These are phyloP conservation scores for Bruguiera hainesii DNA, from an alignment of 441 rosid genomes.

Conservation along the genomic window DNA sequence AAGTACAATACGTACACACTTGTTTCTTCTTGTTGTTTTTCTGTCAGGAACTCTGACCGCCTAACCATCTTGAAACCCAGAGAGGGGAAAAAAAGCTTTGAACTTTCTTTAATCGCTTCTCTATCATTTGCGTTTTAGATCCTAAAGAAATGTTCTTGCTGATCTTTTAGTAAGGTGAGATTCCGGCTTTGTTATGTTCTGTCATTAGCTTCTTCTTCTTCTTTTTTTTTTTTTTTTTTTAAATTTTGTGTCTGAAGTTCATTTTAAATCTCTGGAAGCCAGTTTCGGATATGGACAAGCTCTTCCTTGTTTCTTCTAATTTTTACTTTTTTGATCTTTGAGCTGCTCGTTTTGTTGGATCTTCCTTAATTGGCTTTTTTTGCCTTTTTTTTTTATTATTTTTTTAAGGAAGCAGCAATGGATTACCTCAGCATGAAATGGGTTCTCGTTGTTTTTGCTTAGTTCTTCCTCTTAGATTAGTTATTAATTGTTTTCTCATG, in stretches of 20 bases:
- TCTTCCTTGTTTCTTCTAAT: neutral
- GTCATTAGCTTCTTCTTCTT: neutral
- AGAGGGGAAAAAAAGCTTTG: no score
- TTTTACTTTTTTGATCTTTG: slow-evolving; percentile 8
- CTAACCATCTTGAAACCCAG: no score
- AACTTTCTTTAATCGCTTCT: neutral
- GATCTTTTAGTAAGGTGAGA: neutral
- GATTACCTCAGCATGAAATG: neutral
- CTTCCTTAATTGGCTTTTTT: neutral
- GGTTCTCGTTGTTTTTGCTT: neutral
- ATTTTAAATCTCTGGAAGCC: slow-evolving; percentile 3
- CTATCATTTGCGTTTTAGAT: slow-evolving; percentile 6
- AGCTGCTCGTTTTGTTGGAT: neutral
- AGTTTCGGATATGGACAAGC: slow-evolving; percentile 3
- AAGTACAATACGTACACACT: no score
- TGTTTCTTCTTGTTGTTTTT: neutral
- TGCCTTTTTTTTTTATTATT: neutral
- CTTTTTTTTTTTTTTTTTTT: no score
- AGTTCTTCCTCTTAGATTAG: neutral
- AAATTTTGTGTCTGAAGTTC: neutral
- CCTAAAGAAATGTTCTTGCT: slow-evolving; percentile 10
- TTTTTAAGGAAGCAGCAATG: neutral
- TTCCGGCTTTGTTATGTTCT: neutral
- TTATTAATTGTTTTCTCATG: neutral
- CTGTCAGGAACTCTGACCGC: neutral